A percentile compares a stretch with the other conserved stretches of the same genome.
Conservation (phyloP, 768 basidiomycete genomes). For the Termitomyces sp. region DNA sequence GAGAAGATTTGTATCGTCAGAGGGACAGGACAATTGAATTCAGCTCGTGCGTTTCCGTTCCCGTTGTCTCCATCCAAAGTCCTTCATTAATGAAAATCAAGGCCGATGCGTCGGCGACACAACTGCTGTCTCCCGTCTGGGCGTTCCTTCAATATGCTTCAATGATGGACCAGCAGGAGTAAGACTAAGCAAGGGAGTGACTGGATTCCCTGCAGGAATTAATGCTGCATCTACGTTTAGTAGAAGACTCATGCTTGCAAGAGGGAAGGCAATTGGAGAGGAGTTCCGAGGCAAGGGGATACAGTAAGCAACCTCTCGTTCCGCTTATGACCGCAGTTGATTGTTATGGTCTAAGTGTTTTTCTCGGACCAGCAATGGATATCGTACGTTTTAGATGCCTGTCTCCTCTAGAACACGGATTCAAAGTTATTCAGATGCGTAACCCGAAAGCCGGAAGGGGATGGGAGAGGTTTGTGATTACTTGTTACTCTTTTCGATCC, state of each 20-base stretch:
- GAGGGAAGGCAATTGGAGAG: constrained; percentile 57
- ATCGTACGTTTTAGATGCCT: constrained; percentile 26
- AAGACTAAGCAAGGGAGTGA: constrained; percentile 35
- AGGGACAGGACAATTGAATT: constrained; percentile 39
- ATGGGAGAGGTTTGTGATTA: constrained; percentile 35
- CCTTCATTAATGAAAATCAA: constrained; percentile 8
- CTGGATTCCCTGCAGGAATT: constrained; percentile 55
- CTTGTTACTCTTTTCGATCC: background rate
- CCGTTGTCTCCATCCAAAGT: background rate
- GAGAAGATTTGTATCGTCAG: constrained; percentile 41
- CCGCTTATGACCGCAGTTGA: background rate
- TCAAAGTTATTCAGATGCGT: constrained; percentile 32
- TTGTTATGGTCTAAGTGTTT: constrained; percentile 23
- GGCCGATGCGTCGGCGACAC: constrained; percentile 46
- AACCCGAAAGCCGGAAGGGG: constrained; percentile 45
- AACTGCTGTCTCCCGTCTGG: constrained; percentile 31
- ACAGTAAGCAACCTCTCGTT: constrained; percentile 20
- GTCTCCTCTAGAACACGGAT: background rate
- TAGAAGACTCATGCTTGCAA: constrained; percentile 53
- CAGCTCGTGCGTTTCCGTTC: constrained; percentile 20
- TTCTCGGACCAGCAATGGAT: constrained; percentile 49
- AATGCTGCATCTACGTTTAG: constrained; percentile 50
- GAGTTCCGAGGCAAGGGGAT: constrained; percentile 68
- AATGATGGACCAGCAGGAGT: constrained; percentile 45
- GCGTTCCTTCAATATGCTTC: constrained; percentile 40